Percentiles rank a stretch among this genome's conserved stretches.
Conservation (phyloP, 768 basidiomycete genomes). For the Hygrophorus russula region DNA sequence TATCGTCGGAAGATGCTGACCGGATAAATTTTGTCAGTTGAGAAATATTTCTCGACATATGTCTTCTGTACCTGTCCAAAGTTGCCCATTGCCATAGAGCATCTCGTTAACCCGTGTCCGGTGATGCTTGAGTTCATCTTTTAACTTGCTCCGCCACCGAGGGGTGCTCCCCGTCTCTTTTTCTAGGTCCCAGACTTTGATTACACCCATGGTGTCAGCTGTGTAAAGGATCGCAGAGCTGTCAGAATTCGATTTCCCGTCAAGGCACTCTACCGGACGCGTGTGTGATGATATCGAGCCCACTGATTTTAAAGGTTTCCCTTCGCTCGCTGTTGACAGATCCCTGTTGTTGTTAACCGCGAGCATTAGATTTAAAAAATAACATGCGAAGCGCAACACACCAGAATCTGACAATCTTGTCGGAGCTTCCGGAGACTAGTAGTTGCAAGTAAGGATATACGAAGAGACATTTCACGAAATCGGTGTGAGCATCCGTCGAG, state of each 20-base stretch:
- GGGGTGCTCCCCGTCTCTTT: conserved; percentile 26
- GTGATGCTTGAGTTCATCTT: conserved; percentile 56
- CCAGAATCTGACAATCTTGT: conserved; percentile 85
- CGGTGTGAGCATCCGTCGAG: conserved; percentile 68
- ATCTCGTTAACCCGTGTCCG: conserved; percentile 79
- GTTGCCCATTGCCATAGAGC: conserved; percentile 46
- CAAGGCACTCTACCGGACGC: conserved; percentile 76
- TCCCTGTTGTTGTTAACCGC: conserved; percentile 38
- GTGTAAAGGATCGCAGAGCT: conserved; percentile 53
- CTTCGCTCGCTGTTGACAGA: conserved; percentile 32
- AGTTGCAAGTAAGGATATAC: conserved; percentile 56
- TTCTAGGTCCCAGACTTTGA: conserved; percentile 69
- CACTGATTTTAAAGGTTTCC: conserved; percentile 34
- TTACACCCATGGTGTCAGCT: conserved; percentile 85
- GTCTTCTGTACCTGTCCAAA: conserved; percentile 71
- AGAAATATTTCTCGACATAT: not conserved
- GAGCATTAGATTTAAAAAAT: not conserved
- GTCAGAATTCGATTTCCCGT: conserved; percentile 39
- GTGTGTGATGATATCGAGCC: conserved; percentile 77
- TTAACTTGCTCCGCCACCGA: conserved; percentile 40
- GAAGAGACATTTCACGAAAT: conserved; percentile 83
- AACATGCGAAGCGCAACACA: conserved; percentile 22
- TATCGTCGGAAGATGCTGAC: conserved; percentile 83
- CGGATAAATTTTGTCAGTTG: not conserved
- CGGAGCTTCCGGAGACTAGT: conserved; percentile 81